Base-by-base conservation (phyloP, 495 filamentous ascomycete genomes). In the Cercophora scortea region DNA sequence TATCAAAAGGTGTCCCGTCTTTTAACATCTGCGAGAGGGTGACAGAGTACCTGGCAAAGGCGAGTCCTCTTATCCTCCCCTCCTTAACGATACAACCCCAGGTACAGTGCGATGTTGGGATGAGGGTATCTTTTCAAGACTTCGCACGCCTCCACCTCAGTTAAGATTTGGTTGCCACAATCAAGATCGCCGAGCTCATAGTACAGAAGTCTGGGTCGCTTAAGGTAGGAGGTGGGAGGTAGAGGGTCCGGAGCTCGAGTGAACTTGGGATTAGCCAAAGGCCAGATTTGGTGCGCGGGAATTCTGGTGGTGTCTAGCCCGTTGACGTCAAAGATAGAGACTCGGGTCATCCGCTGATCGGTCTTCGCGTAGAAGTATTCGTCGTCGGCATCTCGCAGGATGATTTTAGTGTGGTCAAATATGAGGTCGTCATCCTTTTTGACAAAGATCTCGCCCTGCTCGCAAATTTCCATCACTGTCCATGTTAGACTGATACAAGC, bases 331-430 rank as follows among this genome's bases (percentile, higher is more conserved):
- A 25, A 2, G 5, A 25, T 49, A 42, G 38, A 49, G 38, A 36
- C 33, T 32, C 17, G 18, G 10, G 11, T 32, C 34, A 41, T 42
- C 47, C 34, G 47, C 45, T 47, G 34, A 36, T 38, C 38, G n/a
- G 45, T 38, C 45, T 36, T 47, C 38, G 34, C 34, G 34, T 47
- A 47, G 45, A 47, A 47, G 45, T 47, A 47, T 47, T 47, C 45
- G 45, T 47, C 45, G 6, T 47, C 33, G 45, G 45, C 45, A 17
- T 47, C 13, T 49, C 36, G 7, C 36, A 49, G 36, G 47, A 49
- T 49, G 47, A 49, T 41, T 33, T 41, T 49, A 5, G 38, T 49
- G 12, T 42, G 12, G 47, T 49, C 47, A 42, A 41, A 49, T 13
- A 49, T 33, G 34, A 49, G 4, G 38, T 49, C 38, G 38, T 42